phyloP scores from a whole-genome alignment of 1,284 basidiomycete genomes.

The Irpex sp. region DNA sequence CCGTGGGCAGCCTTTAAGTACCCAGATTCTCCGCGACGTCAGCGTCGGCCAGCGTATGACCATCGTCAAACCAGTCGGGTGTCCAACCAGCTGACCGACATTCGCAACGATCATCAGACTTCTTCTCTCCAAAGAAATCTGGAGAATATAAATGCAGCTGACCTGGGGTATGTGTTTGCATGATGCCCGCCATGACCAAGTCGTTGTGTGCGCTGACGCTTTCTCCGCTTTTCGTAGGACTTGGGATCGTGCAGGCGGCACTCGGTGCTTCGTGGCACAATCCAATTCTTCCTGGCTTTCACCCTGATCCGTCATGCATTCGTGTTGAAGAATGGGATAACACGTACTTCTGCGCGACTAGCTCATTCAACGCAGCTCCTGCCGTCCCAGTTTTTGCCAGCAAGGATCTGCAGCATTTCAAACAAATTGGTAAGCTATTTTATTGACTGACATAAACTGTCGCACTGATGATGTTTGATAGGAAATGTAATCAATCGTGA shows the following conservation, averaged over 20 bases:
- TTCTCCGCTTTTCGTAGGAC: neutral
- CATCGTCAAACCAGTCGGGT: neutral
- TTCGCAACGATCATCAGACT: neutral
- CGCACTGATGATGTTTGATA: neutral
- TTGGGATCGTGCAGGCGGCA: neutral
- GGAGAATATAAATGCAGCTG: neutral
- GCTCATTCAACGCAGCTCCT: constrained; percentile 9
- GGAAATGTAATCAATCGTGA: constrained; percentile 12
- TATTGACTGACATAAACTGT: neutral
- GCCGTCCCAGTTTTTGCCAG: constrained; percentile 10
- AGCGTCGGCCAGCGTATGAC: neutral
- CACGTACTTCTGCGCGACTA: constrained; percentile 9
- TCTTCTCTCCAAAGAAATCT: neutral
- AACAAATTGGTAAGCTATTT: constrained; percentile 8
- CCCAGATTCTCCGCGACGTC: no score
- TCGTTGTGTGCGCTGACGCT: neutral
- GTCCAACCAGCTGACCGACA: neutral
- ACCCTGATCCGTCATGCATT: constrained; percentile 9
- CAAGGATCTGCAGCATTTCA: constrained; percentile 7
- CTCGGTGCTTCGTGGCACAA: constrained; percentile 1
- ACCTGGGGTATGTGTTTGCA: neutral
- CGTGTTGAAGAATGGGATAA: constrained; percentile 5
- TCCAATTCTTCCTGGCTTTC: constrained; percentile 9
- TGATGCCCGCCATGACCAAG: neutral
- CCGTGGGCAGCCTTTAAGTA: no score